Percentiles rank a stretch among this genome's conserved stretches.
Evolutionary conservation across 148 eudicot genomes (phyloP).

Genomic region (Talinum fruticosum): DNA sequence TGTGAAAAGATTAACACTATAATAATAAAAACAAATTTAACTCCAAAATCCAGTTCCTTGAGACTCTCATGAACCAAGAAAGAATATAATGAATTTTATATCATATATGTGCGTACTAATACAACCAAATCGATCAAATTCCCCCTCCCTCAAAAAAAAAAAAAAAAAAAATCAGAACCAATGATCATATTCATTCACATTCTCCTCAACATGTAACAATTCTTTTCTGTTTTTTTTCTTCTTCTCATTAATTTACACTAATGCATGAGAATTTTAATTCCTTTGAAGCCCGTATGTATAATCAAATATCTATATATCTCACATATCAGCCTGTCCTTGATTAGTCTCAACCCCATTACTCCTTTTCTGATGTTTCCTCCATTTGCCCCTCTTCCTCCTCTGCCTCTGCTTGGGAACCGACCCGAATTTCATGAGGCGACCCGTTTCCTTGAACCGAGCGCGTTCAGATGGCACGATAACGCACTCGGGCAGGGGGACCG

Average conservation of each 20-base stretch:
- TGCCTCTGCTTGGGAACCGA: neutral
- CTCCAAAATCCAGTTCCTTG: neutral
- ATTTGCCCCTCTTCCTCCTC: slow-evolving; percentile 20
- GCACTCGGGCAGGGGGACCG: slow-evolving; percentile 78
- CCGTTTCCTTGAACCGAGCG: slow-evolving; percentile 55
- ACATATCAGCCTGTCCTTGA: slow-evolving; percentile 1
- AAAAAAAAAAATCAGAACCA: neutral
- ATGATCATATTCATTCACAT: neutral
- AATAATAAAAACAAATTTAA: neutral
- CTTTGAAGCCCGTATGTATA: neutral
- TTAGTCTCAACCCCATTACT: neutral
- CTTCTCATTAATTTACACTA: neutral
- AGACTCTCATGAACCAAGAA: neutral
- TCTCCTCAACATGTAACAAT: neutral
- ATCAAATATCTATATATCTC: neutral
- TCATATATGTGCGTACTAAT: neutral
- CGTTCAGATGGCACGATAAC: slow-evolving; percentile 53
- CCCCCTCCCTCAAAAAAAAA: neutral
- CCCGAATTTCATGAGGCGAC: slow-evolving; percentile 43
- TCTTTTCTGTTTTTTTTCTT: no score
- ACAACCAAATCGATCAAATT: neutral
- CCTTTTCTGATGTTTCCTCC: slow-evolving; percentile 8
- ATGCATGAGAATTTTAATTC: neutral
- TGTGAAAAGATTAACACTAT: no score
- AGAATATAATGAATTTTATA: neutral